Base-by-base conservation (phyloP, 805 yeast species). In the Kodamaea lidongshanica region DNA sequence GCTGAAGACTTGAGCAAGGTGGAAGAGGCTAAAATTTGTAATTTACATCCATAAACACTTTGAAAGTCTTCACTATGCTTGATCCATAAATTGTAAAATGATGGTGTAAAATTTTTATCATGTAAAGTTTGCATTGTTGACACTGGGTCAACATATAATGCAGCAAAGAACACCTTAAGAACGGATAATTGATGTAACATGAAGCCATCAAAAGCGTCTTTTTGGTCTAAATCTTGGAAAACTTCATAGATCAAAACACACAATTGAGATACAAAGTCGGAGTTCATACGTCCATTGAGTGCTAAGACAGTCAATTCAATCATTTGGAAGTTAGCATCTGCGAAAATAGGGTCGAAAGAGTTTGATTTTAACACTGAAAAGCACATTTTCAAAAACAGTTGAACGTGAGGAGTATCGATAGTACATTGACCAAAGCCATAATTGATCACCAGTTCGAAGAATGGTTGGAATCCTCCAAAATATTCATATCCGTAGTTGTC, bases 401-500 rank as follows among this genome's bases (percentile, higher is more conserved):
- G 69, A 22, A 64, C 67, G 14, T 54, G 40, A 7, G 60, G 61
- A 25, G 48, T 50, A 40, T 56, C 70, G 52, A 56, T 60, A 3
- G 65, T 53, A 14, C 56, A 34, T 12, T 45, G 45, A 14, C 46
- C 45, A 50, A 76, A 76, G 1, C 80, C 80, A 39, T 60, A 56
- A 28, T 65, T 58, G 3, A 74, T 67, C 16, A 75, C 56, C 20
- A 69, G 63, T 47, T 75, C 79, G 39, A 74, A 71, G 46, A 72
- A 73, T n/a, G 75, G 68, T 27, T 64, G 61, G 48, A 70, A 75
- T 12, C 61, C 58, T 44, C 73, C 79, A 45, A 74, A 71, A 48
- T 66, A 76, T 41, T 76, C 81, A 41, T 58, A 54, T 1, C 79
- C 81, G 46, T 70, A 76, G 1, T 75, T 70, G 40, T 72, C 75